phyloP scores from a whole-genome alignment of 345 rosid genomes.

The Eucalyptus tenuipes region DNA sequence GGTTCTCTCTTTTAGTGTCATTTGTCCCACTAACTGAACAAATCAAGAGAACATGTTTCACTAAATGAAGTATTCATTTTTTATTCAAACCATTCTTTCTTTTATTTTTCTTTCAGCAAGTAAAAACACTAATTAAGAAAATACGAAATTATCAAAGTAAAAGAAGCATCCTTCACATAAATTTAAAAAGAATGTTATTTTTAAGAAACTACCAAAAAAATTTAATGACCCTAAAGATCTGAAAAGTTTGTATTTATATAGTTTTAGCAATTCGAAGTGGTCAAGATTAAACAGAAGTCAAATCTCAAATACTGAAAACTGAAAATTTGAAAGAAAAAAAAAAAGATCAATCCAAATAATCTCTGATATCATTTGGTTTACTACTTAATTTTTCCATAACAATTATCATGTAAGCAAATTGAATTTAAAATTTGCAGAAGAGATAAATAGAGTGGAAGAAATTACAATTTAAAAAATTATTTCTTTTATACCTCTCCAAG shows the following conservation, averaged over 20 bases:
- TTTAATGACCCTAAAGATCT: not conserved
- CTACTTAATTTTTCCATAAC: not conserved
- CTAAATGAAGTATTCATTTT: not conserved
- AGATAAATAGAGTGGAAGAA: not conserved
- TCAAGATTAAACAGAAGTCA: not conserved
- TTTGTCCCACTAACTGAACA: not conserved
- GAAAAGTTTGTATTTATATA: not conserved
- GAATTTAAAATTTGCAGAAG: not conserved
- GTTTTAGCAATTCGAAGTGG: not conserved
- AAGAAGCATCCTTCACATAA: not conserved
- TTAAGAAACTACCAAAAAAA: not conserved
- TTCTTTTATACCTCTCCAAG: not conserved
- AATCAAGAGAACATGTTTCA: not conserved
- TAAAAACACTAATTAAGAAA: not conserved
- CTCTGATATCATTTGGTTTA: not conserved
- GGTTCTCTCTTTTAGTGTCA: rapidly evolving
- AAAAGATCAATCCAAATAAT: not conserved
- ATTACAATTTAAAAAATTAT: not conserved
- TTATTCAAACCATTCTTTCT: not conserved
- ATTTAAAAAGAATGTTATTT: not conserved
- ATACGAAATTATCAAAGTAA: not conserved
- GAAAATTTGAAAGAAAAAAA: rapidly evolving
- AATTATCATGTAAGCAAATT: not conserved
- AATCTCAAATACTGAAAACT: not conserved
- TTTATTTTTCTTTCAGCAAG: not conserved